Percentiles rank a stretch among this genome's conserved stretches.
phyloP scores from a whole-genome alignment of 345 rosid species.

The Gossypium sturtianum region DNA sequence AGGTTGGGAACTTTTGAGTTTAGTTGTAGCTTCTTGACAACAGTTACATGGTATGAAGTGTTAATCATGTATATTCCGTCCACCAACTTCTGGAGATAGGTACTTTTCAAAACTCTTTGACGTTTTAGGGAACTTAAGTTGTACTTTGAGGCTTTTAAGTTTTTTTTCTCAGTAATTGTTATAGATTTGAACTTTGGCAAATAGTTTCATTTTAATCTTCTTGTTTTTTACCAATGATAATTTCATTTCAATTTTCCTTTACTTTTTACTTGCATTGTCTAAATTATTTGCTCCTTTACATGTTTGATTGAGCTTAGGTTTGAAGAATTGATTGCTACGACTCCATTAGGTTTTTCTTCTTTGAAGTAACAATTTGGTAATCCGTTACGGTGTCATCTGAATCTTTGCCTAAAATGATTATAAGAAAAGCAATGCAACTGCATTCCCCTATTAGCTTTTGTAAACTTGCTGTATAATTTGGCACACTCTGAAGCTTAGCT shows the following conservation, averaged over 20 bases:
- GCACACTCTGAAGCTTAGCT: neutral
- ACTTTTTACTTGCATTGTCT: neutral
- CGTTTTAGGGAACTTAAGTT: slow-evolving; percentile 28
- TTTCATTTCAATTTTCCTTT: neutral
- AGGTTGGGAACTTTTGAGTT: slow-evolving; percentile 21
- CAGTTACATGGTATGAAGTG: slow-evolving; percentile 21
- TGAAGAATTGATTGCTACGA: neutral
- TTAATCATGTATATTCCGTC: slow-evolving; percentile 32
- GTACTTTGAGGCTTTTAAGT: slow-evolving; percentile 24
- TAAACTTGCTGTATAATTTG: neutral
- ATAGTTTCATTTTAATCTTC: neutral
- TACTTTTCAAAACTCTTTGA: slow-evolving; percentile 24
- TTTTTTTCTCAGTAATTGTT: neutral
- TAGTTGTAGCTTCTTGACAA: slow-evolving; percentile 28
- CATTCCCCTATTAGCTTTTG: neutral
- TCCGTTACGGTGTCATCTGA: neutral
- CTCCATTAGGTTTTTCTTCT: neutral
- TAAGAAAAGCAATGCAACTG: neutral
- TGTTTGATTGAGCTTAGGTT: neutral
- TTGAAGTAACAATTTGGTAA: neutral
- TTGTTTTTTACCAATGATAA: neutral
- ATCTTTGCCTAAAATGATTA: neutral
- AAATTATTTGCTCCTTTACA: neutral
- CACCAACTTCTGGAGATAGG: slow-evolving; percentile 30
- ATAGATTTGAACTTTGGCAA: neutral